Base-by-base conservation (phyloP, 495 filamentous ascomycete genomes). In the Xeromyces bisporus region DNA sequence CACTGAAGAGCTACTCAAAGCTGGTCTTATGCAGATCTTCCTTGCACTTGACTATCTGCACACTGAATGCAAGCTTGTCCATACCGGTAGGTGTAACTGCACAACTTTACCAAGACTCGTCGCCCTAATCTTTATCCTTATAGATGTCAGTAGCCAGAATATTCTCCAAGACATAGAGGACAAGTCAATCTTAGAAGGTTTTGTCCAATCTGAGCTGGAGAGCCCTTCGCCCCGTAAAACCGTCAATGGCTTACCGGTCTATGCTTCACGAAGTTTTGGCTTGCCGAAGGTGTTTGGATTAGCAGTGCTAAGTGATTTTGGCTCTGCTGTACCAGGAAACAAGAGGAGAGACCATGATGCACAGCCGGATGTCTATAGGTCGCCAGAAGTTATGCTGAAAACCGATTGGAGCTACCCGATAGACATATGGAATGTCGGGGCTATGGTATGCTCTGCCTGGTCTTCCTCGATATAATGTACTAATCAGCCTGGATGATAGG, bases 261-360 rank as follows among this genome's bases (percentile, higher is more conserved):
- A 65, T 41, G 43, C 40, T 21, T 60, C 46, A 0, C 45, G 53
- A 25, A 44, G 48, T 9, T 43, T 60, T 18, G 55, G 50, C 25
- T 38, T 54, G n/a, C 51, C 43, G 18, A 42, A 39, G 23, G 17
- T 37, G 23, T 41, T 47, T 39, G 44, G 40, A 25, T 26, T 30
- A 13, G 51, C 44, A 23, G 28, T 53, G 3, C 31, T 51, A 36
- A 84, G 87, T 62, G 83, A 89, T 60, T 89, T 92, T 53, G 83
- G 82, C 27, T 64, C 84, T 9, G 82, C 82, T 2, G 71, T 80
- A 47, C 78, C 73, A 18, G 53, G 50, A 31, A 44, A 56, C 28
- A 34, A 49, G 18, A 41, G 20, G 23, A 26, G 41, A 14, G 44
- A 48, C 35, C 37, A 51, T 26, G 33, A 53, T 44, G 41, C 47